Evolutionary conservation across 1,284 basidiomycete genomes (phyloP).

Genomic region (Malassezia dermatis): DNA sequence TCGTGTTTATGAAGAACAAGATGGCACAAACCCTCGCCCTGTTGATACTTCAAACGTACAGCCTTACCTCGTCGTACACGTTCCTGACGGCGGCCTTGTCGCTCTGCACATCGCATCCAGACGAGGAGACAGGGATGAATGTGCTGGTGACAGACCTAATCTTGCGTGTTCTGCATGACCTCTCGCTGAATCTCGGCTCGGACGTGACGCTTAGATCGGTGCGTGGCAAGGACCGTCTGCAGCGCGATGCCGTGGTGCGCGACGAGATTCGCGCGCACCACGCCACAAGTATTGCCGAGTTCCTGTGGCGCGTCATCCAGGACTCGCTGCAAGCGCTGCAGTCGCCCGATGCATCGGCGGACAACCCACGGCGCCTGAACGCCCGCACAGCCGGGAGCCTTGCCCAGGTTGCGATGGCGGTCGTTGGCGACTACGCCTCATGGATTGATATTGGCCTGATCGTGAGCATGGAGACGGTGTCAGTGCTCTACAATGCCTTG

Average conservation of each 20-base stretch:
- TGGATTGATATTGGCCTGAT: slow-evolving; percentile 98
- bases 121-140: slow-evolving; percentile 79
- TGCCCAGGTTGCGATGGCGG: slow-evolving; percentile 76
- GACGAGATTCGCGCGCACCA: slow-evolving; percentile 51
- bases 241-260: slow-evolving; percentile 41
- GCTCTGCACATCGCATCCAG: slow-evolving; percentile 50
- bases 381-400: slow-evolving; percentile 62
- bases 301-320: slow-evolving; percentile 70
- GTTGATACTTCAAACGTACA: slow-evolving; percentile 82
- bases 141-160: slow-evolving; percentile 67
- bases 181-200: slow-evolving; percentile 43
- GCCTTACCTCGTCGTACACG: slow-evolving; percentile 69
- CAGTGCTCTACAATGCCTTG: slow-evolving; percentile 72
- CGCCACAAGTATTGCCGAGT: slow-evolving; percentile 74
- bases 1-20: slow-evolving; percentile 72
- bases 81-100: slow-evolving; percentile 53
- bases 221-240: slow-evolving; percentile 37
- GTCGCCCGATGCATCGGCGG: slow-evolving; percentile 27
- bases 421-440: slow-evolving; percentile 86
- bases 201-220: slow-evolving; percentile 42
- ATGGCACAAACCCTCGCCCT: slow-evolving; percentile 92
- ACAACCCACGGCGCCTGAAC: slow-evolving; percentile 51
- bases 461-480: slow-evolving; percentile 78
- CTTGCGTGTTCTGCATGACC: slow-evolving; percentile 41
- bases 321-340: slow-evolving; percentile 53